Base-by-base conservation (phyloP, 768 basidiomycete species). In the Calocera cornea region DNA sequence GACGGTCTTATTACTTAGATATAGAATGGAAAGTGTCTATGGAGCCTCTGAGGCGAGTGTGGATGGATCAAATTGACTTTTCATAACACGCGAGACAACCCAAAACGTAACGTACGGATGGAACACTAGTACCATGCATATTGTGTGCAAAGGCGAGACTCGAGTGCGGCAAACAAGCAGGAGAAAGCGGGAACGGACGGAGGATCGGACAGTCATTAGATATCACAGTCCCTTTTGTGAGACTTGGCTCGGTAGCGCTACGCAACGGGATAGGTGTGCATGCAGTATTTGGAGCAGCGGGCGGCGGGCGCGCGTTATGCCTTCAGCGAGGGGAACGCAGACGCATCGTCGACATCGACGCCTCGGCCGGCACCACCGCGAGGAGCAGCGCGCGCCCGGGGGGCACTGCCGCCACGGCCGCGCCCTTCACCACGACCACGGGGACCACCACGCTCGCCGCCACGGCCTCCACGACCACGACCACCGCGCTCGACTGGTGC, bases 281-380 rank as follows among this genome's bases (percentile, higher is more conserved):
- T 17, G 44, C 44, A 47, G 16, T 24, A 17, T 24, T 41, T 29
- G 31, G 24, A 34, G 29, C 34, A 66, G 36, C 8, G 2, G 34
- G 29, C n/a, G 36, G 17, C n/a, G 44, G 40, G 40, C 19, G 44
- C 44, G 16, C 24, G 44, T 47, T 24, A 47, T 67, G 66, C 31
- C 24, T 11, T 64, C 60, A 97, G 83, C 71, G 93, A 91, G 50
- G 93, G 93, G 86, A 97, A 97, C 68, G 91, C 92, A 31, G 79
- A 80, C 78, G 90, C 81, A 77, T 97, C 93, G 73, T 86, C 87
- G 70, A 94, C 89, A 75, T 88, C 83, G 77, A 92, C 80, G 67
- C 81, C 82, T 64, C 75, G 79, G 34, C 80, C 80, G 60, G 76
- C 73, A 66, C 79, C 74, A 38, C 74, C 69, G 69, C 80, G 77